Base-by-base conservation (phyloP, 1,139 yeast genomes). In the Taphrina deformans region DNA sequence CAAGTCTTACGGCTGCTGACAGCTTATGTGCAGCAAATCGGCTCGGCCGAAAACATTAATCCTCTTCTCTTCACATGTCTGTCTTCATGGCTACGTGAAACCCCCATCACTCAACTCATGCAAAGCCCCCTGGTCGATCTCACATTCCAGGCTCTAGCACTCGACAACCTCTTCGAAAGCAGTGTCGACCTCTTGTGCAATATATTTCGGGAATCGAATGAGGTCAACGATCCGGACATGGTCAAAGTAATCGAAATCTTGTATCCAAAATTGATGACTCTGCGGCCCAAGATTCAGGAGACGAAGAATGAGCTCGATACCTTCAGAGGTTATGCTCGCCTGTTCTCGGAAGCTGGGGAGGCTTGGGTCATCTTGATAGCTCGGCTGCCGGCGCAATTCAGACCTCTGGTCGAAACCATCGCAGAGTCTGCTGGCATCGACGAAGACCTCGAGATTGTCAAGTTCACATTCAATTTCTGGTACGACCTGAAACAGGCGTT, bases 391-490 rank as follows among this genome's bases (percentile, higher is more conserved):
- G 77, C 77, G 58, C 83, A 82, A 66, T 93, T 90, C 77, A 81
- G 83, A 69, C 87, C 89, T 1, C 78, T 93, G 71, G 95, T 91
- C n/a, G 85, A 84, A 68, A 85, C 89, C 9, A 77, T 92, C 40
- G 79, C 90, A 55, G 85, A 84, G 62, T 82, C 88, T 67, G 58
- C 60, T 24, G 77, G 82, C 2, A 82, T 82, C 69, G 88, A 86
- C 56, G 88, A 86, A 58, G 97, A 92, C 75, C 81, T 93, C 73
- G 98, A 92, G 73, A 85, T 91, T 66, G 95, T 90, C 44, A 87
- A 88, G 73, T 91, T 89, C 75, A 89, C 98, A 0, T 95, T 93
- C 76, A 86, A 89, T 71, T 93, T 93, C 75, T 92, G 99, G 97
- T 90, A 87, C 73, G 80, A 84, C 70, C 79, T 93, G 70, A 89